Evolutionary conservation across 176 grass and related monocot species (phyloP).

Genomic region (Pontederia crassipes): DNA sequence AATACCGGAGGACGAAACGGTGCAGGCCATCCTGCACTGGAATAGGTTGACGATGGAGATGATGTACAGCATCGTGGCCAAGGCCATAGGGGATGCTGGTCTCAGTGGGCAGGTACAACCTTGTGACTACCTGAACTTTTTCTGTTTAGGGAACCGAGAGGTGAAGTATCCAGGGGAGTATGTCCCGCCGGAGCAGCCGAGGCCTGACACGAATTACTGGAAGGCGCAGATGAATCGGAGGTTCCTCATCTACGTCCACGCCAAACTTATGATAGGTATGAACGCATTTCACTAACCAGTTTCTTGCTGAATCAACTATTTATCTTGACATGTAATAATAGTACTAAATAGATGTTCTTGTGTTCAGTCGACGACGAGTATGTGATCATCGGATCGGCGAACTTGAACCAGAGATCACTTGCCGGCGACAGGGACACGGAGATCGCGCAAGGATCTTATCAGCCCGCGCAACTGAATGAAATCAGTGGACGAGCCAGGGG

Average conservation of each 20-base stretch:
- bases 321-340: neutral
- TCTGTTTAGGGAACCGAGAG: conserved; percentile 84
- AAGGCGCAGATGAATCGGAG: conserved; percentile 58
- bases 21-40: conserved; percentile 79
- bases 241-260: conserved; percentile 72
- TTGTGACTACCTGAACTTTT: conserved; percentile 91
- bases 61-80: conserved; percentile 24
- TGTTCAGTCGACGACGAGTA: conserved; percentile 22
- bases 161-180: conserved; percentile 30
- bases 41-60: conserved; percentile 22
- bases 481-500: conserved; percentile 21
- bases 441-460: conserved; percentile 87
- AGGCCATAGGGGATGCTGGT: conserved; percentile 65
- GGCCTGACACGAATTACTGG: conserved; percentile 47
- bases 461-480: conserved; percentile 66
- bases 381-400: conserved; percentile 75
- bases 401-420: conserved; percentile 91
- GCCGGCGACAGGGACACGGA: conserved; percentile 74
- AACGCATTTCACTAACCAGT: neutral
- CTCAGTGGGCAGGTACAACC: conserved; percentile 56
- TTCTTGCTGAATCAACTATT: neutral
- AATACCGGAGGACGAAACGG: conserved; percentile 30
- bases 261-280: conserved; percentile 92
- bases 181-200: conserved; percentile 32
- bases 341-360: conserved; percentile 52